These are phyloP conservation scores for Ganoderma lingzhi DNA, from an alignment of 1,284 basidiomycete species.

Conservation along the genomic window DNA sequence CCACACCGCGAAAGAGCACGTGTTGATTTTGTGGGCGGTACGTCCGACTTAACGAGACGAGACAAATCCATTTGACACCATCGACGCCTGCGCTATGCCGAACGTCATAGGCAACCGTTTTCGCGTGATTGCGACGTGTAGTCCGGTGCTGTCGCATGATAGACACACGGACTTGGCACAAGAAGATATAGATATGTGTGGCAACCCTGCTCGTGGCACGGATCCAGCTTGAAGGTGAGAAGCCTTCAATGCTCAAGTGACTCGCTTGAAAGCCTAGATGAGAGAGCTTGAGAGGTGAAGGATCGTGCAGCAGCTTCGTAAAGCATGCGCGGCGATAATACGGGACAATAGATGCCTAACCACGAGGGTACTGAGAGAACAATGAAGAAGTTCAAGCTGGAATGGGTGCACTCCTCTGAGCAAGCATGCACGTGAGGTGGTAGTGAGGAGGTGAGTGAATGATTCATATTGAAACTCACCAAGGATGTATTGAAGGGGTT, in stretches of 20 bases:
- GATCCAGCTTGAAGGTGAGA: too few species aligned
- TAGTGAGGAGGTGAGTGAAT: slow-evolving; percentile 1
- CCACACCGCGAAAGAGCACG: too few species aligned
- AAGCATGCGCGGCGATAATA: background rate
- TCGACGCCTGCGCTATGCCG: background rate
- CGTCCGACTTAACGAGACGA: background rate
- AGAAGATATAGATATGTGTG: background rate
- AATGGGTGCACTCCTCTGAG: background rate
- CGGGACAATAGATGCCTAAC: background rate
- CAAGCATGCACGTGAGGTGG: background rate
- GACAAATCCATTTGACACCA: background rate
- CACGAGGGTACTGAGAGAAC: background rate
- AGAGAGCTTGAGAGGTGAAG: background rate
- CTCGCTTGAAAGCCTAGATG: background rate
- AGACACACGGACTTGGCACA: background rate
- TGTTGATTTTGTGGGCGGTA: too few species aligned
- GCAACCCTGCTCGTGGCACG: background rate
- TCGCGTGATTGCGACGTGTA: background rate
- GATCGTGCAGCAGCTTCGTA: background rate
- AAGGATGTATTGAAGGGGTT: slow-evolving; percentile 92
- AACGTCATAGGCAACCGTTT: background rate
- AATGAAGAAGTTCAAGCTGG: background rate
- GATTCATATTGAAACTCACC: slow-evolving; percentile 54
- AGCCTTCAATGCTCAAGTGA: background rate
- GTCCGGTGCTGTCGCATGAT: background rate